A percentile compares a stretch with the other conserved stretches of the same genome.
These are phyloP conservation scores for Blastobotrys illinoisensis DNA, from an alignment of 1,139 yeast genomes.

Conservation along the genomic window DNA sequence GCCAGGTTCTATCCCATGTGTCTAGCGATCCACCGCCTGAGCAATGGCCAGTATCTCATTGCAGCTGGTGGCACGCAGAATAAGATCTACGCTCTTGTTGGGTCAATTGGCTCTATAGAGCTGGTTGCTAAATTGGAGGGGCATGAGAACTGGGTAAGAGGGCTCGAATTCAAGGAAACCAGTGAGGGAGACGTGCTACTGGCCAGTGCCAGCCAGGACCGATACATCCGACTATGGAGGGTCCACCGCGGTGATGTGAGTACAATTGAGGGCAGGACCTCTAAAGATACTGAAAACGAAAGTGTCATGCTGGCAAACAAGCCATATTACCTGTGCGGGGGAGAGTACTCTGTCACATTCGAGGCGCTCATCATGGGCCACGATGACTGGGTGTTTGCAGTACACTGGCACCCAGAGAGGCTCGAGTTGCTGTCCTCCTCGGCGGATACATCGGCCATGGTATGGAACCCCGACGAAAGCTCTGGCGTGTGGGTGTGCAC, in stretches of 20 bases:
- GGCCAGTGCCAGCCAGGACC: slow-evolving; percentile 86
- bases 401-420: slow-evolving; percentile 71
- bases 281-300: slow-evolving; percentile 18
- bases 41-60: slow-evolving; percentile 38
- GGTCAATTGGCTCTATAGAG: slow-evolving; percentile 11
- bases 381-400: slow-evolving; percentile 92
- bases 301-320: slow-evolving; percentile 25
- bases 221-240: slow-evolving; percentile 84
- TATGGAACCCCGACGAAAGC: slow-evolving; percentile 87
- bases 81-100: slow-evolving; percentile 42
- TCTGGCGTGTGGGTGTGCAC: slow-evolving; percentile 91
- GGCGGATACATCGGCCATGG: slow-evolving; percentile 89
- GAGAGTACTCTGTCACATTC: slow-evolving; percentile 56
- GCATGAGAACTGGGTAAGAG: slow-evolving; percentile 91
- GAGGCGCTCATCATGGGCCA: slow-evolving; percentile 97
- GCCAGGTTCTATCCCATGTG: slow-evolving; percentile 61
- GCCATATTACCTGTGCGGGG: slow-evolving; percentile 25
- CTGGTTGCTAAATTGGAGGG: slow-evolving; percentile 61
- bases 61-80: slow-evolving; percentile 79
- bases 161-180: slow-evolving; percentile 52
- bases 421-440: slow-evolving; percentile 73
- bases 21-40: slow-evolving; percentile 35
- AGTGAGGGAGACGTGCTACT: slow-evolving; percentile 49
- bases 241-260: slow-evolving; percentile 48
- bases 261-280: slow-evolving; percentile 15